Evolutionary conservation across 1,284 basidiomycete species (phyloP).

Genomic region (Cryptococcus wingfieldii): DNA sequence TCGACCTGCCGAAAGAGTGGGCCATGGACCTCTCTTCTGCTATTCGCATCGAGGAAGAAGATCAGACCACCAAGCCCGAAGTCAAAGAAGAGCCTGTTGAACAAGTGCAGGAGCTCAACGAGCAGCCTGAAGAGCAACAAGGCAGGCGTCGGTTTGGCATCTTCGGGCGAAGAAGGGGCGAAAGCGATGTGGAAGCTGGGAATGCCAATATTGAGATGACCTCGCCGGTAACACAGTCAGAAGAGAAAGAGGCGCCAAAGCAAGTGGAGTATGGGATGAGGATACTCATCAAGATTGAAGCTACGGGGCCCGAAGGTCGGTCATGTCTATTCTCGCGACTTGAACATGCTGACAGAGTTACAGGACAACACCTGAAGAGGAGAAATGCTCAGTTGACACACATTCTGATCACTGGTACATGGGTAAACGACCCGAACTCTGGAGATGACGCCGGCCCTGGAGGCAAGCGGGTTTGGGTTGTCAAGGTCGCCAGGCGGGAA

Average conservation of each 20-base stretch:
- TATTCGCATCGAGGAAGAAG: slow-evolving; percentile 28
- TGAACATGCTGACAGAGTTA: background rate
- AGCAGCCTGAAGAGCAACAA: background rate
- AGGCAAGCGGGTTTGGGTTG: slow-evolving; percentile 66
- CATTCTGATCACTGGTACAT: slow-evolving; percentile 73
- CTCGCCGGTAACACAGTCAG: slow-evolving; percentile 38
- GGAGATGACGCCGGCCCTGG: slow-evolving; percentile 12
- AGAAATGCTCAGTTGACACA: slow-evolving; percentile 81
- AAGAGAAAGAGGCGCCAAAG: slow-evolving; percentile 50
- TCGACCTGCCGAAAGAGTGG: slow-evolving; percentile 65
- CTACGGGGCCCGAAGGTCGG: slow-evolving; percentile 66
- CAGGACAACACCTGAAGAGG: slow-evolving; percentile 53
- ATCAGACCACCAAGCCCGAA: slow-evolving; percentile 8
- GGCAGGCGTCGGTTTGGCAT: slow-evolving; percentile 32
- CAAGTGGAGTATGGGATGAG: slow-evolving; percentile 64
- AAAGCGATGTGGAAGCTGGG: slow-evolving; percentile 28
- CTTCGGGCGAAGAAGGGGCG: slow-evolving; percentile 23
- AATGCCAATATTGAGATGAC: slow-evolving; percentile 40
- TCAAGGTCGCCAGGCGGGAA: slow-evolving; percentile 82
- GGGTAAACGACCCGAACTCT: slow-evolving; percentile 44
- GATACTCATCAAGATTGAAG: slow-evolving; percentile 68
- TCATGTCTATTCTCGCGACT: slow-evolving; percentile 25
- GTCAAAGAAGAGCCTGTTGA: slow-evolving; percentile 7
- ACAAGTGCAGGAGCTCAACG: background rate
- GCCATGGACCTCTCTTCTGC: slow-evolving; percentile 41